Evolutionary conservation across 2,329 filamentous ascomycete species (phyloP), one percentile per base, ranked within the genome.

Genomic region (Penicillium expansum): DNA sequence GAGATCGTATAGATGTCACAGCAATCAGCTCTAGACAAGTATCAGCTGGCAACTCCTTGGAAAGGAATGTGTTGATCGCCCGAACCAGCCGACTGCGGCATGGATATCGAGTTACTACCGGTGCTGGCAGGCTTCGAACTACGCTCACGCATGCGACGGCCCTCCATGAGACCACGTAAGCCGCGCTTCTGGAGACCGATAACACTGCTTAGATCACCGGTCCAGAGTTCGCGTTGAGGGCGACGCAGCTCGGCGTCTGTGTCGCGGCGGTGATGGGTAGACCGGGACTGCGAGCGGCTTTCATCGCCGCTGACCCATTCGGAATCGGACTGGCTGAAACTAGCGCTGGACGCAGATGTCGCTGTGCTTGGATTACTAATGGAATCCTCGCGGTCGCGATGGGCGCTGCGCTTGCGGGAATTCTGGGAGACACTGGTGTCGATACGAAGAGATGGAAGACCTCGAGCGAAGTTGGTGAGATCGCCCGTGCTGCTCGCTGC

Each of bases 161-260:
- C 93, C 74, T 97, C 94, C 94, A 99, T 97, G 64, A 99, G 74
- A 0, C 94, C 94, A 57, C 93, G 82, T 35, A 99, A 74, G 0
- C 94, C 94, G 52, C 94, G 83, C 79, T 99, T 99, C 79, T 99
- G 94, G 62, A 99, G 73, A 0, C 94, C 94, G 64, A 99, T 96
- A 3, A 97, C 93, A 48, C 91, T 91, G 77, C 77, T 95, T 85
- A 56, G 88, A 87, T 67, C 83, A 79, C 78, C 79, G 2, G 76
- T 81, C 93, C 94, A 99, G 0, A 93, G 80, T 63, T 92, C 89
- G 14, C 83, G 77, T 14, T 80, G 74, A 3, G 66, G 62, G 61
- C 67, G 61, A 51, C 59, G 55, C 24, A 67, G 22, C 42, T 67
- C 67, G 14, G 67, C 67, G 43, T 72, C 68, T 9, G 69, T 74